Conservation (phyloP, 345 rosid species). For the Heritiera fomes region DNA sequence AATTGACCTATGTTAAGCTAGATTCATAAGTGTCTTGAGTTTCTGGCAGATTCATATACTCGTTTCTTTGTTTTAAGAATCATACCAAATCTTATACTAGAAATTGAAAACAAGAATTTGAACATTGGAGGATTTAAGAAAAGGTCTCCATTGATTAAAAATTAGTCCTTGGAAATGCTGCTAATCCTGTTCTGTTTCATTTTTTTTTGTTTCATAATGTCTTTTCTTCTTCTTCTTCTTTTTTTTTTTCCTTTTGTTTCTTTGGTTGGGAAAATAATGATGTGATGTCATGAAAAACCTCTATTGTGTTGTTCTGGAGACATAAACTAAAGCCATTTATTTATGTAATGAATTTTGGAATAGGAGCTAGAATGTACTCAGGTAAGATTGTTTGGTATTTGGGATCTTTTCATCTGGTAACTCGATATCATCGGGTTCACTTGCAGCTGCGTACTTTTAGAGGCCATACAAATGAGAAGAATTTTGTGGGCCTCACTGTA, state of each 20-base stretch:
- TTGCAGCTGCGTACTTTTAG: constrained; percentile 79
- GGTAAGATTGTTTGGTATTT: background rate
- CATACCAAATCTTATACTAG: background rate
- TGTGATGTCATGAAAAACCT: background rate
- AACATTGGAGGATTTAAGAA: background rate
- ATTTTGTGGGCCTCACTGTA: constrained; percentile 89
- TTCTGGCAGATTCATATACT: background rate
- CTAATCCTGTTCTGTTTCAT: background rate
- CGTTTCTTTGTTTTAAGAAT: background rate
- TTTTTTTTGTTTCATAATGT: background rate
- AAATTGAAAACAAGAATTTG: background rate
- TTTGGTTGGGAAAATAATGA: background rate
- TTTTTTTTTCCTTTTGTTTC: background rate
- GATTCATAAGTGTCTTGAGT: background rate
- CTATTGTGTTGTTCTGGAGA: background rate
- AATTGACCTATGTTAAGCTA: background rate
- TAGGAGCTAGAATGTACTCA: too few relatives aligned
- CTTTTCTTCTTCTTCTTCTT: too few relatives aligned
- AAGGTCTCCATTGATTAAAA: background rate
- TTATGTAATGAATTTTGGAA: background rate
- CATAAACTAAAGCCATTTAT: background rate
- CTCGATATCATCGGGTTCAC: background rate
- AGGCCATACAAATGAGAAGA: constrained; percentile 98
- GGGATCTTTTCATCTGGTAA: background rate
- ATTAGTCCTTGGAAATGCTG: background rate